Conservation (phyloP, 2,329 filamentous ascomycete species). For the Beauveria rudraprayagi region DNA sequence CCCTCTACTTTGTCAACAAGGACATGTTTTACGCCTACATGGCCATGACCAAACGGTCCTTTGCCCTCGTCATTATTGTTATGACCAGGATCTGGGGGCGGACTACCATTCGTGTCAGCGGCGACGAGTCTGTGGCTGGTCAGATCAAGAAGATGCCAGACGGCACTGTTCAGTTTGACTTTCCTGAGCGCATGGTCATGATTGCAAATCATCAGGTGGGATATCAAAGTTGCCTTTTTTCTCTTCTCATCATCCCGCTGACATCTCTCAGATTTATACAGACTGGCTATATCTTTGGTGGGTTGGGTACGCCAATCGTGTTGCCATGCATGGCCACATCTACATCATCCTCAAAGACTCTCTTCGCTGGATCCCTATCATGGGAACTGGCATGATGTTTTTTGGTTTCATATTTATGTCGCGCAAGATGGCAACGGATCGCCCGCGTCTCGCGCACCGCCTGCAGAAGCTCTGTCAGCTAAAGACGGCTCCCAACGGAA, state of each 20-base stretch:
- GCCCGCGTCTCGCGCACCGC: slow-evolving; percentile 65
- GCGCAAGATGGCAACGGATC: slow-evolving; percentile 78
- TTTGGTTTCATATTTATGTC: slow-evolving; percentile 88
- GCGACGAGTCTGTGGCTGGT: slow-evolving; percentile 68
- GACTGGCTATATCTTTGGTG: slow-evolving; percentile 94
- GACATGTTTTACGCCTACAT: slow-evolving; percentile 81
- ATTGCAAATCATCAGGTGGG: slow-evolving; percentile 76
- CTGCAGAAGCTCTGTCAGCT: slow-evolving; percentile 58
- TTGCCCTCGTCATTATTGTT: slow-evolving; percentile 68
- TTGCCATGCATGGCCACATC: slow-evolving; percentile 73
- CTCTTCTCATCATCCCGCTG: slow-evolving; percentile 15
- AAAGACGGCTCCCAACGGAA: slow-evolving; percentile 45
- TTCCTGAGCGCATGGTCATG: slow-evolving; percentile 73
- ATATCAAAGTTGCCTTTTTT: neutral
- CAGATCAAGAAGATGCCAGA: slow-evolving; percentile 64
- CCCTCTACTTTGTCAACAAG: slow-evolving; percentile 67
- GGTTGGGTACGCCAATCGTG: slow-evolving; percentile 73
- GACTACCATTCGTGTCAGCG: slow-evolving; percentile 73
- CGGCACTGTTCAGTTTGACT: slow-evolving; percentile 68
- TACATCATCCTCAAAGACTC: slow-evolving; percentile 90
- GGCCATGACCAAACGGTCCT: slow-evolving; percentile 77
- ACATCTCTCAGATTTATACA: slow-evolving; percentile 58
- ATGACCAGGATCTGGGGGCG: slow-evolving; percentile 86
- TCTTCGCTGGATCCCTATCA: slow-evolving; percentile 69
- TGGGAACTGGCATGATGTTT: slow-evolving; percentile 76